Percentiles rank a stretch among this genome's conserved stretches.
Evolutionary conservation across 805 yeast genomes (phyloP).

Genomic region (Candida suzukii): DNA sequence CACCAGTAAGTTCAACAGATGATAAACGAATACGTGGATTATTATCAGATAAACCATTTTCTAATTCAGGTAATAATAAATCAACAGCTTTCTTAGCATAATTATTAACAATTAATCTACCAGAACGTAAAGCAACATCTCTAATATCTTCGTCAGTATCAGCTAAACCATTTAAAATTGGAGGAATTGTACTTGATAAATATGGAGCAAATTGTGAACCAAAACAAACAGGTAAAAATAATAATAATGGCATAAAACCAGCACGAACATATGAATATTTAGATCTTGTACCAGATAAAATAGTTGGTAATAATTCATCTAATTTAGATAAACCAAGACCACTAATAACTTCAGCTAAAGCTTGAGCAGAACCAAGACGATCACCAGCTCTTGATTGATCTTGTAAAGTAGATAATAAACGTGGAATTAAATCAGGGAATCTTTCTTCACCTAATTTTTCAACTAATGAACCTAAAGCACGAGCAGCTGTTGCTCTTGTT

Average conservation of each 20-base stretch:
- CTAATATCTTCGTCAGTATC: constrained; percentile 82
- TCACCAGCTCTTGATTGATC: constrained; percentile 83
- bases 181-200: constrained; percentile 79
- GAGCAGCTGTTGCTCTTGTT: constrained; percentile 94
- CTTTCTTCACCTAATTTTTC: constrained; percentile 94
- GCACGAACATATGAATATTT: constrained; percentile 72
- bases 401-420: constrained; percentile 64
- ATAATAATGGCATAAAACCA: constrained; percentile 83
- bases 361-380: constrained; percentile 95
- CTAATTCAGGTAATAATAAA: constrained; percentile 87
- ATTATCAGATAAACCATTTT: constrained; percentile 75
- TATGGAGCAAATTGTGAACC: constrained; percentile 90
- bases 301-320: constrained; percentile 81
- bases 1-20: constrained; percentile 94
- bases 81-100: constrained; percentile 93
- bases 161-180: constrained; percentile 85
- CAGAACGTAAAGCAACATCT: constrained; percentile 87
- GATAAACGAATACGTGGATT: constrained; percentile 85
- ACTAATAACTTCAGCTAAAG: constrained; percentile 84
- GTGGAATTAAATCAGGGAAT: constrained; percentile 86
- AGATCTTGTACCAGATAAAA: constrained; percentile 64
- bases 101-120: constrained; percentile 83
- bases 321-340: constrained; percentile 85
- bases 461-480: constrained; percentile 93
- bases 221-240: constrained; percentile 90